Evolutionary conservation across 2,329 filamentous ascomycete genomes (phyloP), one percentile per base, ranked within the genome.

Genomic region (Akanthomyces dipterigenus): DNA sequence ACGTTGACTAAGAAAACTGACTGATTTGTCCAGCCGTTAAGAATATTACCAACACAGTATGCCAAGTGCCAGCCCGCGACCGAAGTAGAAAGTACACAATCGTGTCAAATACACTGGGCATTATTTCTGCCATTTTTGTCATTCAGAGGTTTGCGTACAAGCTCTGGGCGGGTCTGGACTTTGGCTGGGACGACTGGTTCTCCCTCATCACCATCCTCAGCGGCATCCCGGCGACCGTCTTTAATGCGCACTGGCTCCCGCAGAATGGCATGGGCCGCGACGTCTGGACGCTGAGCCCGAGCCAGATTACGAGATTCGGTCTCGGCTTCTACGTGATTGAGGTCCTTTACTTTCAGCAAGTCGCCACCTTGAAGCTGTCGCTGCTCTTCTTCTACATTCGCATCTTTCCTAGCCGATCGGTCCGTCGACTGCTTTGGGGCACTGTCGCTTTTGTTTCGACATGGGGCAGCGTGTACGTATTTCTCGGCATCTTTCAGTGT

Each of bases 361-460:
- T 76, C 56, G 70, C 71, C 12, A 64, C 77, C 5, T 69, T 76
- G 45, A 78, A 78, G 64, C 65, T 77, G 26, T 75, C 76, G 1
- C 65, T 80, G 12, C 64, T 78, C 7, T 70, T 74, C 60, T 77
- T 80, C 63, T 79, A 78, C 60, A 68, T 77, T 18, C 69, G 73
- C 20, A 75, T 79, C 50, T 79, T 79, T 43, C 73, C 75, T 0
- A 67, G 67, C 0, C 63, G 55, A 7, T 62, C 43, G 0, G 71
- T 75, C 22, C 67, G 69, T 5, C 65, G 67, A 8, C 20, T 74
- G 14, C 66, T 77, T 0, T 74, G 72, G 66, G 67, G 63, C 3
- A 72, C 72, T 1, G 66, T 73, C 3, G 51, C 63, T 11, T 69
- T 79, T 53, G 73, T 70, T 26, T 64, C 64, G 1, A 38, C 69